Conservation (phyloP, 148 eudicot species). For the Chenopodium formosanum region DNA sequence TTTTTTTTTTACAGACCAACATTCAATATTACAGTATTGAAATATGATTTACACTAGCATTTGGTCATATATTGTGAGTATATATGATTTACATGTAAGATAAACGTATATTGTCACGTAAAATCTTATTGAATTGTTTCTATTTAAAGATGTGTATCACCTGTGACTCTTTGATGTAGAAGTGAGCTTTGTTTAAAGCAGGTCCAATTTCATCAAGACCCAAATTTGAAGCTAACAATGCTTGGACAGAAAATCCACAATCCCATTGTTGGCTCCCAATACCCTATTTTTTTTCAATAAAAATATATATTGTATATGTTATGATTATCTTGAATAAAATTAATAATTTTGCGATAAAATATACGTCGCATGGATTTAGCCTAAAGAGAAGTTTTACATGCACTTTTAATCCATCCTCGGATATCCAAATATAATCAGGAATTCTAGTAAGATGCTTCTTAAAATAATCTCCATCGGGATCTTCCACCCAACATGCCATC, state of each 20-base stretch:
- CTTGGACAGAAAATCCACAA: constrained; percentile 44
- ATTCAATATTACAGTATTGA: too few relatives aligned
- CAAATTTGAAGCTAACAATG: constrained; percentile 37
- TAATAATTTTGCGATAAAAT: too few relatives aligned
- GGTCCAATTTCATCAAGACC: constrained; percentile 29
- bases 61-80: too few relatives aligned
- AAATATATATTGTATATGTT: too few relatives aligned
- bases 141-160: constrained; percentile 10
- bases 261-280: constrained; percentile 58
- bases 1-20: too few relatives aligned
- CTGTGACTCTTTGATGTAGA: constrained; percentile 47
- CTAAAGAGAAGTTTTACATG: background rate
- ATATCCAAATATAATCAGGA: constrained; percentile 31
- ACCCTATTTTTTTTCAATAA: background rate
- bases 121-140: too few relatives aligned
- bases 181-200: constrained; percentile 38
- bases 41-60: too few relatives aligned
- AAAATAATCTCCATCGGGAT: constrained; percentile 22
- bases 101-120: too few relatives aligned
- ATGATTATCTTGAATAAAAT: background rate
- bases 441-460: constrained; percentile 34
- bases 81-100: too few relatives aligned
- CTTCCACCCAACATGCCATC: constrained; percentile 37
- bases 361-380: too few relatives aligned
- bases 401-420: constrained; percentile 30